These are phyloP conservation scores for Macaranga tanarius DNA, from an alignment of 441 rosid species.

Conservation along the genomic window DNA sequence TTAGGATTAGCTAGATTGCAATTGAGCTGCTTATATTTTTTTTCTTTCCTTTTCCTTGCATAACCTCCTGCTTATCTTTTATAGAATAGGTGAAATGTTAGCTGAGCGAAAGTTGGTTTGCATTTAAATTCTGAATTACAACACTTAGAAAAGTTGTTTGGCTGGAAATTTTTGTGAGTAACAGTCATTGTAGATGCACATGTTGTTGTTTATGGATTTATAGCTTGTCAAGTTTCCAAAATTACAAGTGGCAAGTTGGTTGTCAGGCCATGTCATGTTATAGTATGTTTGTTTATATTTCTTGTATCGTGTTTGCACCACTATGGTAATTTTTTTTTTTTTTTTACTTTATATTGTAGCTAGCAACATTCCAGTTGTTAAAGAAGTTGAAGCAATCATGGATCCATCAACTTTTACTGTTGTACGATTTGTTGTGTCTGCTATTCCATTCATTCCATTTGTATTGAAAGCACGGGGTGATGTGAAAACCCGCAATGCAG, in stretches of 20 bases:
- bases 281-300: neutral
- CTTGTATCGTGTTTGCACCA: neutral
- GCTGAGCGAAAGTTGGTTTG: no score
- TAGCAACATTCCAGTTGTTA: slow-evolving; percentile 52
- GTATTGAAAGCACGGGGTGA: slow-evolving; percentile 39
- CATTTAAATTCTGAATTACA: neutral
- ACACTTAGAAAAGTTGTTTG: neutral
- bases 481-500: slow-evolving; percentile 49
- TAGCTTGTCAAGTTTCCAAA: neutral
- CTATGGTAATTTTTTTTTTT: slow-evolving; percentile 6
- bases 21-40: neutral
- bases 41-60: neutral
- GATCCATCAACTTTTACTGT: slow-evolving; percentile 53
- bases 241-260: neutral
- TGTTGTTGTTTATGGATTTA: neutral
- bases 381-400: slow-evolving; percentile 48
- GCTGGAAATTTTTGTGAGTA: neutral
- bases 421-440: slow-evolving; percentile 49
- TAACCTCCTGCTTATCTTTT: neutral
- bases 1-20: neutral
- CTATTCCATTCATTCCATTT: slow-evolving; percentile 54
- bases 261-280: neutral
- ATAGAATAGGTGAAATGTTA: neutral
- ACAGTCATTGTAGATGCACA: neutral
- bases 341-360: slow-evolving; percentile 37